A percentile compares a stretch with the other conserved stretches of the same genome.
phyloP scores from a whole-genome alignment of 2,329 filamentous ascomycete genomes.

The Verticillium longisporum region DNA sequence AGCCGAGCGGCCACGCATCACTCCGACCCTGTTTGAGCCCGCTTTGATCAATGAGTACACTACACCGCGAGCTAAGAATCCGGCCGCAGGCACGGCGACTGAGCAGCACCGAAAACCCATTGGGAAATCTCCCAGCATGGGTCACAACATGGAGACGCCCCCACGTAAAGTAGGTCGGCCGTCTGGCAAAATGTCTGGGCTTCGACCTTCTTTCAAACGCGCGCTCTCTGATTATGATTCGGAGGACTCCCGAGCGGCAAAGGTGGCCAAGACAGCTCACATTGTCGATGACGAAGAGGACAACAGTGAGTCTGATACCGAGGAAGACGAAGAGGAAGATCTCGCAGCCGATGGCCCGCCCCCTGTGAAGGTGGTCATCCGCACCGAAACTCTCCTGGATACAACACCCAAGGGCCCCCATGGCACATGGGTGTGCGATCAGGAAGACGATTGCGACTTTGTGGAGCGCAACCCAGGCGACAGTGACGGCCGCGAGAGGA shows the following conservation, averaged over 20 bases:
- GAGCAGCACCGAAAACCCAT: neutral
- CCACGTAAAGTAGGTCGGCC: neutral
- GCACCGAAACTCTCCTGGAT: constrained; percentile 42
- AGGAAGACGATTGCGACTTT: constrained; percentile 54
- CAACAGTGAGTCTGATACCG: constrained; percentile 8
- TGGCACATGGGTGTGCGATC: constrained; percentile 59
- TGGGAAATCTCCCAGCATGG: neutral
- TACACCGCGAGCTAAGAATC: neutral
- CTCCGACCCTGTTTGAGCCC: constrained; percentile 1
- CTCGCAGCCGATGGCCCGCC: constrained; percentile 7
- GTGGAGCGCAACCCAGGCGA: constrained; percentile 57
- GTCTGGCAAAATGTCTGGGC: constrained; percentile 36
- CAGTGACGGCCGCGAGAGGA: constrained; percentile 45
- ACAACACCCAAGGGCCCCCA: constrained; percentile 46
- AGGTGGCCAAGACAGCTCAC: constrained; percentile 26
- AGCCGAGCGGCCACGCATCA: constrained; percentile 2
- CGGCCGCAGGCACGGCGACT: neutral
- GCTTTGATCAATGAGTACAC: constrained; percentile 2
- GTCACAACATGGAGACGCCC: neutral
- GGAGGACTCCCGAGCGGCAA: constrained; percentile 26
- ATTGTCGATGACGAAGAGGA: constrained; percentile 20
- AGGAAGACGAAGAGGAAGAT: constrained; percentile 15
- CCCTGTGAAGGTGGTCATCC: constrained; percentile 36
- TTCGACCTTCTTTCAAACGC: constrained; percentile 39
- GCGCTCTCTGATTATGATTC: constrained; percentile 30